A percentile compares a stretch with the other conserved stretches of the same genome.
Conservation (phyloP, 441 rosid genomes). For the Heliophila coronopifolia region DNA sequence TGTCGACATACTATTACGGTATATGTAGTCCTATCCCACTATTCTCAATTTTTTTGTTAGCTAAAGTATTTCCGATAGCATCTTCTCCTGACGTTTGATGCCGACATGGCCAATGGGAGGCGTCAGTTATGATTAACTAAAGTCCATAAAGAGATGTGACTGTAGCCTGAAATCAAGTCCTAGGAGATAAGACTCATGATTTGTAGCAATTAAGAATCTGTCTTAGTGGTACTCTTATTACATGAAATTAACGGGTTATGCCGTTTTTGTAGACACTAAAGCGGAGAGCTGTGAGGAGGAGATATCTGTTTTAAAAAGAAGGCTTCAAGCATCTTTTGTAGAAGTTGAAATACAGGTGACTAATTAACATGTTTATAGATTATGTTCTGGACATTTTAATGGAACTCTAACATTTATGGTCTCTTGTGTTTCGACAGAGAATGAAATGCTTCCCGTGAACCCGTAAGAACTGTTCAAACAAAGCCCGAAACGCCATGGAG, state of each 20-base stretch:
- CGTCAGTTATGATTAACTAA: slow-evolving; percentile 26
- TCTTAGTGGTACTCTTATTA: slow-evolving; percentile 9
- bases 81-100: slow-evolving; percentile 23
- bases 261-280: slow-evolving; percentile 44
- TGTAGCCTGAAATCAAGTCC: slow-evolving; percentile 23
- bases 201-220: neutral
- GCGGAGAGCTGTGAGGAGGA: slow-evolving; percentile 68
- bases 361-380: slow-evolving; percentile 25
- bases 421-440: slow-evolving; percentile 53
- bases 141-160: slow-evolving; percentile 29
- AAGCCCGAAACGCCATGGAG: slow-evolving; percentile 10
- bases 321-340: slow-evolving; percentile 67
- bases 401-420: slow-evolving; percentile 9
- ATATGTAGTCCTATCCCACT: slow-evolving; percentile 23
- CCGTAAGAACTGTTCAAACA: neutral
- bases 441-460: slow-evolving; percentile 90
- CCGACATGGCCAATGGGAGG: slow-evolving; percentile 21
- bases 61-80: slow-evolving; percentile 12
- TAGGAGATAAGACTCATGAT: slow-evolving; percentile 16
- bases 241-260: neutral
- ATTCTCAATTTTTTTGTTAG: slow-evolving; percentile 14
- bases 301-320: slow-evolving; percentile 52
- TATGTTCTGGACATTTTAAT: slow-evolving; percentile 3
- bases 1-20: slow-evolving; percentile 91
- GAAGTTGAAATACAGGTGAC: slow-evolving; percentile 97